Percentiles rank a stretch among this genome's conserved stretches.
Conservation (phyloP, 768 basidiomycete species). For the Boletus huronensis region DNA sequence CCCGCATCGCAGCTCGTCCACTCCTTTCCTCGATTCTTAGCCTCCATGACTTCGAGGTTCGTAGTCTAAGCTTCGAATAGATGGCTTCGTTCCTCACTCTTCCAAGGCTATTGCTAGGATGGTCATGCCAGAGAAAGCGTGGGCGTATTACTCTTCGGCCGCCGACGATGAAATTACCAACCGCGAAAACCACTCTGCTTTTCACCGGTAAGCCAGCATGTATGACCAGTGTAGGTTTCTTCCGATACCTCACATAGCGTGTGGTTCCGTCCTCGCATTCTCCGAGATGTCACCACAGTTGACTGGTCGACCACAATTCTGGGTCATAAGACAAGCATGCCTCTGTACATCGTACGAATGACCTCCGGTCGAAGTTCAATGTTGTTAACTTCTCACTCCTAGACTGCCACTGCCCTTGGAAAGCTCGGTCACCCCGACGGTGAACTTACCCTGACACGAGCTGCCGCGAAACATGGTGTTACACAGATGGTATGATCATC, state of each 20-base stretch:
- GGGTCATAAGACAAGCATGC: conserved; percentile 71
- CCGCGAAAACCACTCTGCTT: conserved; percentile 88
- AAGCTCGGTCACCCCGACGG: conserved; percentile 97
- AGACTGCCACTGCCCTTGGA: conserved; percentile 84
- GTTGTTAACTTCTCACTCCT: conserved; percentile 4
- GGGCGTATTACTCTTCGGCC: conserved; percentile 97
- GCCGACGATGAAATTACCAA: conserved; percentile 92
- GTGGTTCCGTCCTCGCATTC: conserved; percentile 88
- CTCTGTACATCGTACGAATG: conserved; percentile 68
- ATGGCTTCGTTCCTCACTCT: conserved; percentile 7
- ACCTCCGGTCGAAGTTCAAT: not conserved
- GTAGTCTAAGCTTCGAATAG: not conserved
- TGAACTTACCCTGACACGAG: conserved; percentile 85
- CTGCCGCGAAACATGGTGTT: conserved; percentile 74
- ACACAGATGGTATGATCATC: conserved; percentile 60
- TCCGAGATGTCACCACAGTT: conserved; percentile 82
- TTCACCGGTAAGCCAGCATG: conserved; percentile 59
- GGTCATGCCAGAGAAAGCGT: conserved; percentile 82
- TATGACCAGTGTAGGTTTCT: not conserved
- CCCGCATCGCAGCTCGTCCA: conserved; percentile 61
- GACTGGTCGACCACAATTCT: conserved; percentile 83
- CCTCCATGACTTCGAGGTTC: conserved; percentile 91
- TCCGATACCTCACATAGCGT: conserved; percentile 40
- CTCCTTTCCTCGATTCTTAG: conserved; percentile 78
- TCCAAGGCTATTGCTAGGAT: conserved; percentile 75